Evolutionary conservation across 176 grass and related monocot genomes (phyloP).

Genomic region (Lolium perenne): DNA sequence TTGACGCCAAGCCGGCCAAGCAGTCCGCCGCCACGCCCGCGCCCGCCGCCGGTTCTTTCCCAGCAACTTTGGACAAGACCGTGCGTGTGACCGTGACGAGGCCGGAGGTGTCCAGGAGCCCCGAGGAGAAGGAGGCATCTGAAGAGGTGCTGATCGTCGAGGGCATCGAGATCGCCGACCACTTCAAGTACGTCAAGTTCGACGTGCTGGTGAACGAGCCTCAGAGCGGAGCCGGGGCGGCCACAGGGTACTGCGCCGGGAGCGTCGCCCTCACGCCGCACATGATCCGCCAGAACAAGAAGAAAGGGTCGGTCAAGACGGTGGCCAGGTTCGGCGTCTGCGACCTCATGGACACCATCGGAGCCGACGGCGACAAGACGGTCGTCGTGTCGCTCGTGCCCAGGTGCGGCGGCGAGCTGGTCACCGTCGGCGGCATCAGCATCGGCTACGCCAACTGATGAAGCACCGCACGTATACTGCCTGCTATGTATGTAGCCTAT

Average conservation of each 20-base stretch:
- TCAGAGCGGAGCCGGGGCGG: conserved; percentile 9
- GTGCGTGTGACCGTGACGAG: conserved; percentile 50
- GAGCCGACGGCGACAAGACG: conserved; percentile 51
- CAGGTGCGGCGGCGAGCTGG: conserved; percentile 38
- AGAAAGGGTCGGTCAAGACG: conserved; percentile 29
- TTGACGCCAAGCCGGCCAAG: conserved; percentile 26
- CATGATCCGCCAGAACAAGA: conserved; percentile 26
- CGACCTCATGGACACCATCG: conserved; percentile 65
- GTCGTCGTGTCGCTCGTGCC: conserved; percentile 68
- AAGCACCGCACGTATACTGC: neutral
- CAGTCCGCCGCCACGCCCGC: neutral
- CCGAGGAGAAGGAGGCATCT: conserved; percentile 52
- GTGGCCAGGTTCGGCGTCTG: conserved; percentile 62
- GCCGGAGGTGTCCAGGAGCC: conserved; percentile 47
- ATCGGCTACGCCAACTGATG: conserved; percentile 57
- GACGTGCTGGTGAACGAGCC: conserved; percentile 62
- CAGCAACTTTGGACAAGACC: conserved; percentile 37
- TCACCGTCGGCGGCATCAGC: conserved; percentile 46
- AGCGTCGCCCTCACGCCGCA: conserved; percentile 64
- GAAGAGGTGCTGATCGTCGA: conserved; percentile 75
- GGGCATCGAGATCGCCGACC: conserved; percentile 48
- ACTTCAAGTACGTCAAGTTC: conserved; percentile 65
- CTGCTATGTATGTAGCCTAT: neutral
- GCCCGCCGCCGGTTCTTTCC: conserved; percentile 29
- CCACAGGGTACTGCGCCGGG: conserved; percentile 58